Evolutionary conservation across 169 alveolate genomes (phyloP).

Genomic region (Prorocentrum cordatum): DNA sequence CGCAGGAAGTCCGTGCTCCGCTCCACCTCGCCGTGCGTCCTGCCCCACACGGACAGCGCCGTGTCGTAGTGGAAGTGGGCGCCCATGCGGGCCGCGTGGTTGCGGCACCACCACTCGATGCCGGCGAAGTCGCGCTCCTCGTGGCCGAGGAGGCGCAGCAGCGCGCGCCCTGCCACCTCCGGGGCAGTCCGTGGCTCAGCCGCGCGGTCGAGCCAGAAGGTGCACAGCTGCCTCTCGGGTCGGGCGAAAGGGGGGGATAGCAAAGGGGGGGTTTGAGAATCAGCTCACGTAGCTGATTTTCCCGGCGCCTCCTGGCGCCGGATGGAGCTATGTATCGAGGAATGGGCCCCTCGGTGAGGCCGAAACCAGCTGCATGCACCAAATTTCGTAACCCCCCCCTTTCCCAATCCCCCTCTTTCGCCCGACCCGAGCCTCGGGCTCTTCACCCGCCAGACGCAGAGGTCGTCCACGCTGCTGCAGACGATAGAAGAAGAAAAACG

Average conservation of each 20-base stretch:
- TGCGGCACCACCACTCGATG: constrained; percentile 64
- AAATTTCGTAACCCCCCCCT: too few relatives aligned
- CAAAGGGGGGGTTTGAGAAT: too few relatives aligned
- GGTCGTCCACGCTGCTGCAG: neutral
- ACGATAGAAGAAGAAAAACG: neutral
- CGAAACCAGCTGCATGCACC: too few relatives aligned
- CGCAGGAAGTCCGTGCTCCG: neutral
- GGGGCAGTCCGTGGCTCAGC: constrained; percentile 24
- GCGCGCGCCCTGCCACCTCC: constrained; percentile 5
- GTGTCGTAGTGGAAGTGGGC: constrained; percentile 67
- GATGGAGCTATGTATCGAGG: too few relatives aligned
- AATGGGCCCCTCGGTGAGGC: too few relatives aligned
- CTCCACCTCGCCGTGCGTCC: neutral
- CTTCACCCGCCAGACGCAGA: constrained; percentile 6
- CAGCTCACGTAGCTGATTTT: too few relatives aligned
- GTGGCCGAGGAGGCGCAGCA: constrained; percentile 9
- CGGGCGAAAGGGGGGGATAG: too few relatives aligned
- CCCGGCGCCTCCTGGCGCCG: too few relatives aligned
- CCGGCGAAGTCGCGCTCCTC: neutral
- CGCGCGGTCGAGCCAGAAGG: constrained; percentile 9
- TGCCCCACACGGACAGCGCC: neutral
- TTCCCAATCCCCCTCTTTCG: too few relatives aligned
- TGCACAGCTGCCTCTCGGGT: too few relatives aligned
- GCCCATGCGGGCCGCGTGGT: constrained; percentile 43
- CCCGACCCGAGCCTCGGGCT: constrained; percentile 35